A percentile compares a stretch with the other conserved stretches of the same genome.
Conservation (phyloP, 495 filamentous ascomycete species). For the Podospora appendiculata region DNA sequence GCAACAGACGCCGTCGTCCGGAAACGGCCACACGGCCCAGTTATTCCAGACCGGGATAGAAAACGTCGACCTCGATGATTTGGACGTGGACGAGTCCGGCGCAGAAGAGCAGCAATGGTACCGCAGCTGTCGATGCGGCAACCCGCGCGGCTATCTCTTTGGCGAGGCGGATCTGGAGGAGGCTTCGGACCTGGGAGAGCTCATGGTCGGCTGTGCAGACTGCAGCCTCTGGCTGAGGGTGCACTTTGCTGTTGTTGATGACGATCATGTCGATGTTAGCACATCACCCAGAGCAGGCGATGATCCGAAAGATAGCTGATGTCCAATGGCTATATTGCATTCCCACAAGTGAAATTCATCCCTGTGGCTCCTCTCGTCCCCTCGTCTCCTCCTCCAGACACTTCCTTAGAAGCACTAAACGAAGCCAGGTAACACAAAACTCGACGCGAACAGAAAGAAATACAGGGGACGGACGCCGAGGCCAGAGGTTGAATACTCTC, state of each 20-base stretch:
- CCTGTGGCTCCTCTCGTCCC: too few species aligned
- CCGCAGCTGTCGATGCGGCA: conserved; percentile 72
- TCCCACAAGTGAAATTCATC: too few species aligned
- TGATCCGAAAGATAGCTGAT: too few species aligned
- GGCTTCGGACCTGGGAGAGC: conserved; percentile 54
- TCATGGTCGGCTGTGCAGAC: conserved; percentile 68
- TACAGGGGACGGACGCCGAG: too few species aligned
- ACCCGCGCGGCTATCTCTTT: conserved; percentile 61
- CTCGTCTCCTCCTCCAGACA: too few species aligned
- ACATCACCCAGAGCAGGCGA: too few species aligned
- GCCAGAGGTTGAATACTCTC: neutral
- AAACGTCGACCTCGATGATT: conserved; percentile 75
- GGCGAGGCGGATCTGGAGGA: conserved; percentile 64
- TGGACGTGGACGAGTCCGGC: conserved; percentile 44
- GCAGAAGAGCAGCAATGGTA: conserved; percentile 45
- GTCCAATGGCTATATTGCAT: too few species aligned
- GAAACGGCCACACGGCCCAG: neutral
- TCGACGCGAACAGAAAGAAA: too few species aligned
- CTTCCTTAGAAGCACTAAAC: too few species aligned
- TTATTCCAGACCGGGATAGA: conserved; percentile 63
- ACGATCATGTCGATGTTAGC: neutral
- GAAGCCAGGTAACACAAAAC: too few species aligned
- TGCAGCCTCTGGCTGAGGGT: conserved; percentile 80
- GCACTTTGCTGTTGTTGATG: conserved; percentile 52
- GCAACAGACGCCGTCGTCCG: neutral